Conservation (phyloP, 495 filamentous ascomycete species). For the Aspergillus conjunctus region DNA sequence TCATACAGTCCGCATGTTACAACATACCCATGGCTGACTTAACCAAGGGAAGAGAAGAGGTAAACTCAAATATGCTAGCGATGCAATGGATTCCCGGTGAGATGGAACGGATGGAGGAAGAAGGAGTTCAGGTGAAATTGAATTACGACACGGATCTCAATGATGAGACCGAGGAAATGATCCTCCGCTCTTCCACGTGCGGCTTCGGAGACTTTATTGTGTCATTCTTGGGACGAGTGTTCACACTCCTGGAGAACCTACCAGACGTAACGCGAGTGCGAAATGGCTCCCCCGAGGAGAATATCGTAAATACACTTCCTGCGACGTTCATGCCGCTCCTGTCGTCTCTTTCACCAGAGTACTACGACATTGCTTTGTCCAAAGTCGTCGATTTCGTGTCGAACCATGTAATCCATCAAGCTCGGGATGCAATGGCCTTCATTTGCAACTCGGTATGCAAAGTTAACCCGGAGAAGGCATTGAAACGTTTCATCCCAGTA, state of each 20-base stretch:
- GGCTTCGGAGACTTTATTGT: slow-evolving; percentile 90
- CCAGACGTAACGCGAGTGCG: slow-evolving; percentile 85
- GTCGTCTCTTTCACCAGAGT: slow-evolving; percentile 85
- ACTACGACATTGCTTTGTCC: slow-evolving; percentile 87
- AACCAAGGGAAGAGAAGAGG: slow-evolving; percentile 65
- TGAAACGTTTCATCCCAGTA: slow-evolving; percentile 87
- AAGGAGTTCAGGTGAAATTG: slow-evolving; percentile 79
- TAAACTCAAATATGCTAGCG: slow-evolving; percentile 75
- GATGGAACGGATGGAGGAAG: slow-evolving; percentile 88
- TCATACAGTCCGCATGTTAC: slow-evolving; percentile 92
- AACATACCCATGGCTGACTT: slow-evolving; percentile 89
- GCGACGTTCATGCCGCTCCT: slow-evolving; percentile 90
- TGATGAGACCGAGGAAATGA: slow-evolving; percentile 85
- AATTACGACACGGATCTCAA: slow-evolving; percentile 82
- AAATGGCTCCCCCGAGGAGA: slow-evolving; percentile 92
- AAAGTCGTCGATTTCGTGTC: slow-evolving; percentile 93
- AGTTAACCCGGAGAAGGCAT: slow-evolving; percentile 85
- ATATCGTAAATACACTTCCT: slow-evolving; percentile 93
- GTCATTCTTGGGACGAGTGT: slow-evolving; percentile 88
- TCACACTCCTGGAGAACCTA: slow-evolving; percentile 92
- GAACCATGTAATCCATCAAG: slow-evolving; percentile 95
- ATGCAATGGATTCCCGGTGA: slow-evolving; percentile 92
- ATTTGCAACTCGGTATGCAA: slow-evolving; percentile 96
- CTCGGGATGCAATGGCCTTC: slow-evolving; percentile 97
- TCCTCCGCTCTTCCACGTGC: slow-evolving; percentile 93